A percentile compares a stretch with the other conserved stretches of the same genome.
These are phyloP conservation scores for Hagleromyces aurorensis DNA, from an alignment of 805 yeast genomes.

Conservation along the genomic window DNA sequence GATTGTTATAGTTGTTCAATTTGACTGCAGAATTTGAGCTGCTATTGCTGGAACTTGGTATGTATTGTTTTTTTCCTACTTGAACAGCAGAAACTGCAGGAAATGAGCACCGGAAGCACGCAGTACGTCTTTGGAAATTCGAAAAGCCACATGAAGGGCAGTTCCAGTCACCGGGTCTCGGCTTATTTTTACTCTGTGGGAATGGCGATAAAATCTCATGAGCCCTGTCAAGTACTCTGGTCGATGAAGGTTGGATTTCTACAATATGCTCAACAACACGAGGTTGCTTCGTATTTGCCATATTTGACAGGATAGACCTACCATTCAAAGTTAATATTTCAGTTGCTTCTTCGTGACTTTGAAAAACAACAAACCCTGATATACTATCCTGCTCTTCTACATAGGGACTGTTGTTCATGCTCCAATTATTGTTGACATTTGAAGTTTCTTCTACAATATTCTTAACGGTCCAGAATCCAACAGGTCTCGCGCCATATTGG, in stretches of 20 bases:
- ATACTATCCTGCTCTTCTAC: constrained; percentile 43
- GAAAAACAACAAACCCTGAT: constrained; percentile 80
- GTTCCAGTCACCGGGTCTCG: constrained; percentile 98
- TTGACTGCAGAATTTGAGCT: constrained; percentile 12
- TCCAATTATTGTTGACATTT: constrained; percentile 18
- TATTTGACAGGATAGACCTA: constrained; percentile 35
- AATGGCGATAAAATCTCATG: constrained; percentile 76
- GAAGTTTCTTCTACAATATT: constrained; percentile 35
- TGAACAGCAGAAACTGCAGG: constrained; percentile 74
- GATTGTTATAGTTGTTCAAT: constrained; percentile 6
- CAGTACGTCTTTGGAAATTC: constrained; percentile 88
- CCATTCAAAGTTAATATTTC: constrained; percentile 78
- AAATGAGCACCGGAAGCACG: constrained; percentile 87
- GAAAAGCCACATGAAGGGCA: constrained; percentile 95
- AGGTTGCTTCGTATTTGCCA: constrained; percentile 31
- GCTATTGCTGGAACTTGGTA: constrained; percentile 10
- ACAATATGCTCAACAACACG: constrained; percentile 51
- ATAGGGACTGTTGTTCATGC: constrained; percentile 25
- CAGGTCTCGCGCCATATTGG: constrained; percentile 76
- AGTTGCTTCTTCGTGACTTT: constrained; percentile 77
- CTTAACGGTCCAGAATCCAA: constrained; percentile 83
- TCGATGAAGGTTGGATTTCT: constrained; percentile 83
- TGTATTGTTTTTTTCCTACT: constrained; percentile 26
- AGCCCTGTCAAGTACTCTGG: constrained; percentile 70
- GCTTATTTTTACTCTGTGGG: constrained; percentile 78